Base-by-base conservation (phyloP, 768 basidiomycete species). In the Collybia sp. region DNA sequence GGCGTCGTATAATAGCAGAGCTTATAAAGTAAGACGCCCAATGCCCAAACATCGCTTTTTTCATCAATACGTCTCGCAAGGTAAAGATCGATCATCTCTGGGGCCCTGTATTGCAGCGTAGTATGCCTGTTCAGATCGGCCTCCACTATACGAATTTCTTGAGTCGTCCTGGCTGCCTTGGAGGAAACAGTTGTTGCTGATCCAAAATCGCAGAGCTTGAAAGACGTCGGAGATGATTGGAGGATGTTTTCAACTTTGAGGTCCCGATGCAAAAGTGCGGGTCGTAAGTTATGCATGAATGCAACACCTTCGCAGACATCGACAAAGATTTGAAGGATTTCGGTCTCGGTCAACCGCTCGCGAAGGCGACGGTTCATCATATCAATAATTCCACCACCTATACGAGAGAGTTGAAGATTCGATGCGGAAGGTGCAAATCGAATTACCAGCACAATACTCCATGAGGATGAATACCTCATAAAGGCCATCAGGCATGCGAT, bases 1-100 rank as follows among this genome's bases (percentile, higher is more conserved):
- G 96, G 96, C 0, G 96, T 99, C 0, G 94, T 99, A 65, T 99
- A 99, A 68, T 97, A 99, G 65, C 96, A 98, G 12, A 99, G 80
- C 71, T 98, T 99, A 73, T 97, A 99, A 12, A 99, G 75, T 49
- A 99, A 70, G 12, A 98, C 93, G 17, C 95, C 96, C 17, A 99
- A 76, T 0, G 96, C 96, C 96, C 96, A 99, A 0, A 99, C 86
- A 58, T 99, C 95, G 63, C 87, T 89, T 69, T 93, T 95, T 64
- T 94, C 92, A 60, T 93, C 92, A 30, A 93, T 78, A 1, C 88
- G 85, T 47, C 88, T 76, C 50, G 90, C 77, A 18, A 85, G 75
- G 63, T 88, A 87, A 0, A 85, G 80, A 59, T 99, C 95, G 12
- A 98, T 87, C 92, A 99, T 96, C 67, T 99, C 96, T 2, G 96